phyloP scores from a whole-genome alignment of 768 basidiomycete species.

The Epithele typhae region DNA sequence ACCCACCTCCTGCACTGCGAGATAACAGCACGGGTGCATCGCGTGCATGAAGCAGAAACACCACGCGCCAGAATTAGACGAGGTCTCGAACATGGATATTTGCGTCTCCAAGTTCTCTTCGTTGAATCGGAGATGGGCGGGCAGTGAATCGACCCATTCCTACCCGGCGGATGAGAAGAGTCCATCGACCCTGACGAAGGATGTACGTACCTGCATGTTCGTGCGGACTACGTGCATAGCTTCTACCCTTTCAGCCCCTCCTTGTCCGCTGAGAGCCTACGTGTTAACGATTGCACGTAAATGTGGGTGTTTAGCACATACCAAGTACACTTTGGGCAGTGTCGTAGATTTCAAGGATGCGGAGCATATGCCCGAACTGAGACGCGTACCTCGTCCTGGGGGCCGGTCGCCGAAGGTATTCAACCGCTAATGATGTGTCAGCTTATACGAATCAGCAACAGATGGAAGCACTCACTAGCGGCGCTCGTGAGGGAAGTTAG shows the following conservation, averaged over 20 bases:
- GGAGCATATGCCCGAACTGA: constrained; percentile 75
- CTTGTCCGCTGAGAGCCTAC: constrained; percentile 12
- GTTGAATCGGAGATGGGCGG: constrained; percentile 66
- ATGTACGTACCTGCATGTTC: constrained; percentile 8
- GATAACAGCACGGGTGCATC: constrained; percentile 61
- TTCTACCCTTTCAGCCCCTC: constrained; percentile 12
- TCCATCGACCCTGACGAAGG: background rate
- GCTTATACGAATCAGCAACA: background rate
- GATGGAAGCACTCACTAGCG: constrained; percentile 18
- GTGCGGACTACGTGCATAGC: constrained; percentile 13
- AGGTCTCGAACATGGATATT: constrained; percentile 74
- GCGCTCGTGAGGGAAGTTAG: constrained; percentile 30
- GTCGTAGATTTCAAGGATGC: constrained; percentile 59
- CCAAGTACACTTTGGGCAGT: constrained; percentile 56
- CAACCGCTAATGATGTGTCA: constrained; percentile 28
- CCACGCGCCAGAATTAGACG: constrained; percentile 77
- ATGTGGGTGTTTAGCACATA: constrained; percentile 13
- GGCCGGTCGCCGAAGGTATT: constrained; percentile 64
- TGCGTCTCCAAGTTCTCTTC: constrained; percentile 67
- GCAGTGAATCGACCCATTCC: constrained; percentile 66
- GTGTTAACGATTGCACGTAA: background rate
- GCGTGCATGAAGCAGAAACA: constrained; percentile 75
- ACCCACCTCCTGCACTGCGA: constrained; percentile 57
- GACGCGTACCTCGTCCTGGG: constrained; percentile 59
- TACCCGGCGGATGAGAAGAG: constrained; percentile 19